Evolutionary conservation across 2,329 filamentous ascomycete species (phyloP).

Genomic region (Westerdykella ornata): DNA sequence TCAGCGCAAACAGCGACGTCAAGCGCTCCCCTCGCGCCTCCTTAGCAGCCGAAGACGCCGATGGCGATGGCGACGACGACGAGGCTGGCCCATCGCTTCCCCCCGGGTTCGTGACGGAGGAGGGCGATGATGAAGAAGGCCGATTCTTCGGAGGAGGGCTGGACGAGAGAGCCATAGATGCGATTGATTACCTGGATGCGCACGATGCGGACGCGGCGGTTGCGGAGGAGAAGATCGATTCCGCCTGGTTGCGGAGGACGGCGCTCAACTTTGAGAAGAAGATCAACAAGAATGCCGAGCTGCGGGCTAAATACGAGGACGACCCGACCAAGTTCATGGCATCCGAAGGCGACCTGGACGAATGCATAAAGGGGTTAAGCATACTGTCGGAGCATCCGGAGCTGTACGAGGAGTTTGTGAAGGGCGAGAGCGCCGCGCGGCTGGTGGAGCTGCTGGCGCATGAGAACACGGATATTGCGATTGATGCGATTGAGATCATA

Average conservation of each 20-base stretch:
- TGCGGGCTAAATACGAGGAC: slow-evolving; percentile 75
- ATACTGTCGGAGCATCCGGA: slow-evolving; percentile 81
- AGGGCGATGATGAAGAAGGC: slow-evolving; percentile 70
- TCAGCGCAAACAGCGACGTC: slow-evolving; percentile 45
- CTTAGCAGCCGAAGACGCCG: slow-evolving; percentile 45
- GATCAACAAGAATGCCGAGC: slow-evolving; percentile 83
- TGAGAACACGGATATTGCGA: slow-evolving; percentile 95
- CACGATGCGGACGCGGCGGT: slow-evolving; percentile 50
- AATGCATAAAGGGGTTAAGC: slow-evolving; percentile 77
- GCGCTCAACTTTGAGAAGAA: slow-evolving; percentile 81
- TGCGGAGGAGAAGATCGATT: slow-evolving; percentile 70
- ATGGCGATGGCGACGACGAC: slow-evolving; percentile 31
- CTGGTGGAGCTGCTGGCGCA: slow-evolving; percentile 80
- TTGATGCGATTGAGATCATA: slow-evolving; percentile 82
- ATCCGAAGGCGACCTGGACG: slow-evolving; percentile 82
- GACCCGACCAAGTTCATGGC: slow-evolving; percentile 77
- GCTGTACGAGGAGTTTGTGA: slow-evolving; percentile 73
- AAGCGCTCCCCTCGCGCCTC: slow-evolving; percentile 44
- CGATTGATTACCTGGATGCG: slow-evolving; percentile 80
- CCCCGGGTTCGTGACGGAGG: slow-evolving; percentile 51
- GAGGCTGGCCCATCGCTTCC: slow-evolving; percentile 50
- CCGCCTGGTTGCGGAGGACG: slow-evolving; percentile 72
- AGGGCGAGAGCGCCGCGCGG: slow-evolving; percentile 63
- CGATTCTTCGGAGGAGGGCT: slow-evolving; percentile 94
- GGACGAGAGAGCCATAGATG: slow-evolving; percentile 69